Conservation (phyloP, 2,329 filamentous ascomycete genomes). For the Microsporum audouinii region DNA sequence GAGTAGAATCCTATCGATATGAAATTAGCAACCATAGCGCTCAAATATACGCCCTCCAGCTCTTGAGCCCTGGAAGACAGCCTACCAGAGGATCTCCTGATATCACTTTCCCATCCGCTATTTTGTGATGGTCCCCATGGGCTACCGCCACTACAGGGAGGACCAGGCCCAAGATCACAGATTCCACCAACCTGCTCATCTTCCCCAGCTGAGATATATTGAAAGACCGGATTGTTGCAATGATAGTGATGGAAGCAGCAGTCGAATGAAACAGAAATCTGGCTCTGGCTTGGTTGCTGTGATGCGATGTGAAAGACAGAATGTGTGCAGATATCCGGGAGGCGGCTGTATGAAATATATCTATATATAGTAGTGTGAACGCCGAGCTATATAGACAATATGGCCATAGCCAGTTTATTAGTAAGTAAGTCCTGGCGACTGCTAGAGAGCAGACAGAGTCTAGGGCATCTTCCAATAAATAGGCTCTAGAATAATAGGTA, state of each 20-base stretch:
- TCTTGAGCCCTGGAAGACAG: conserved; percentile 53
- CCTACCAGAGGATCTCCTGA: background rate
- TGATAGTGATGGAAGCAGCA: background rate
- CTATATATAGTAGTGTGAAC: background rate
- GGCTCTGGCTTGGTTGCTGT: background rate
- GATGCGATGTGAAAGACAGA: background rate
- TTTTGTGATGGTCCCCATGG: conserved; percentile 46
- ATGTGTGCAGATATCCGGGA: background rate
- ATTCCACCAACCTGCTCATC: background rate
- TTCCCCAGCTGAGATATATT: background rate
- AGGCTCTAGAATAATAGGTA: background rate
- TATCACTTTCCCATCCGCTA: conserved; percentile 52
- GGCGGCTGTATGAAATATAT: background rate
- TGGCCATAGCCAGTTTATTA: background rate
- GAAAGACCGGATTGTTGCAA: background rate
- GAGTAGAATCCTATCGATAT: conserved; percentile 52
- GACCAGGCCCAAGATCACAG: background rate
- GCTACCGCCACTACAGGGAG: background rate
- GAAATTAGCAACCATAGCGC: background rate
- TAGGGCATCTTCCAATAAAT: background rate
- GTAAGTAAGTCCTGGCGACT: background rate
- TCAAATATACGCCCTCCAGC: background rate
- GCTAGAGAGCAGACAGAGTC: background rate
- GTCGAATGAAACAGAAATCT: background rate
- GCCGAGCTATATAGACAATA: background rate